Evolutionary conservation across 495 filamentous ascomycete species (phyloP).

Genomic region (Jackrogersella multiformis): DNA sequence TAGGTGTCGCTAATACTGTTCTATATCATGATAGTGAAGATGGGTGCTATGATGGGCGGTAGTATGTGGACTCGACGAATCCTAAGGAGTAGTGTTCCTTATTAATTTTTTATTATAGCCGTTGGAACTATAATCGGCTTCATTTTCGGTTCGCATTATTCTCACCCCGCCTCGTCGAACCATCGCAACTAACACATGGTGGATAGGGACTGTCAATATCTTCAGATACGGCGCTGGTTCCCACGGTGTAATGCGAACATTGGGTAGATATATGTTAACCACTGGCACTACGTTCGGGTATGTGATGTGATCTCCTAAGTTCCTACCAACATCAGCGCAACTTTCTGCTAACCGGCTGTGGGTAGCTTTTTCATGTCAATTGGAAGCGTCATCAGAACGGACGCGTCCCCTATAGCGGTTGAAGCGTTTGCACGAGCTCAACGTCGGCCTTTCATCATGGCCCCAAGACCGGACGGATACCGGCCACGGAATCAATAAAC

Average conservation of each 20-base stretch:
- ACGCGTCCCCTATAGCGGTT: constrained; percentile 68
- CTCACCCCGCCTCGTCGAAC: not conserved
- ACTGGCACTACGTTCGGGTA: constrained; percentile 98
- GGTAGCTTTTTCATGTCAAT: constrained; percentile 98
- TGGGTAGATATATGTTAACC: constrained; percentile 98
- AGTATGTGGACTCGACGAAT: constrained; percentile 66
- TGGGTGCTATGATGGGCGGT: constrained; percentile 97
- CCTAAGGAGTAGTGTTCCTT: not conserved
- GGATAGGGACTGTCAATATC: constrained; percentile 86
- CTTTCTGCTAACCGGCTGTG: constrained; percentile 28
- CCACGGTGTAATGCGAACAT: constrained; percentile 89
- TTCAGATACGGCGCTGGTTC: constrained; percentile 92
- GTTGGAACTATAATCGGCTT: constrained; percentile 97
- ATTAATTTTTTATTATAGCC: constrained; percentile 64
- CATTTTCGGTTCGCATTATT: constrained; percentile 77
- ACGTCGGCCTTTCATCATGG: constrained; percentile 70
- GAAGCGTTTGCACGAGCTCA: constrained; percentile 70
- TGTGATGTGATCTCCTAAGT: constrained; percentile 42
- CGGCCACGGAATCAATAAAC: constrained; percentile 44
- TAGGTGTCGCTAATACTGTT: constrained; percentile 43
- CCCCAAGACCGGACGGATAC: constrained; percentile 56
- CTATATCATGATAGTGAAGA: constrained; percentile 75
- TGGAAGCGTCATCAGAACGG: constrained; percentile 92
- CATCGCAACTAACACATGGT: constrained; percentile 36
- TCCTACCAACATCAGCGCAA: not conserved